Conservation (phyloP, 768 basidiomycete genomes). For the Lactarius sp. region DNA sequence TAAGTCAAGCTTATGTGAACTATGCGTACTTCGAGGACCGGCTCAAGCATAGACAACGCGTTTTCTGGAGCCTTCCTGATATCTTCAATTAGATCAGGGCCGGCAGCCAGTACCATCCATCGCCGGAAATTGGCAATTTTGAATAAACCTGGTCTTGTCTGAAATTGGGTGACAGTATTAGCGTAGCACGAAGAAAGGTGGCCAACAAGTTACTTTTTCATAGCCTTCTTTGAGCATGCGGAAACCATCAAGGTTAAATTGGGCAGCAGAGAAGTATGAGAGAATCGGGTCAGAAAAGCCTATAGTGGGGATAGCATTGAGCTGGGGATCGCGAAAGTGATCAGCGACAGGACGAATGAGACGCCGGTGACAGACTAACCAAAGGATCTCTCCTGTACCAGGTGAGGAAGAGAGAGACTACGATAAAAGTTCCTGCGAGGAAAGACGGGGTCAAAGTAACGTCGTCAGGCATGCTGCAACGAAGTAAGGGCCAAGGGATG, state of each 20-base stretch:
- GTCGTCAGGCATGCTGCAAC: conserved; percentile 6
- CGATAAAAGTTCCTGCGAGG: not conserved
- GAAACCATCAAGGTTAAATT: conserved; percentile 28
- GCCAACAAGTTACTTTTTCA: conserved; percentile 27
- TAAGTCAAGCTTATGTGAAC: not conserved
- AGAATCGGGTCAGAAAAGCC: conserved; percentile 21
- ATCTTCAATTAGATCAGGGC: conserved; percentile 44
- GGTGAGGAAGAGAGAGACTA: not conserved
- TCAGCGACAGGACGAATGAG: not conserved
- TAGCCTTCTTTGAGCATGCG: conserved; percentile 35
- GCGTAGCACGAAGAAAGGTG: not conserved
- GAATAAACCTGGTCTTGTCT: conserved; percentile 33
- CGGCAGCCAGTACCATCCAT: conserved; percentile 46
- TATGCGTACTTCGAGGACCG: conserved; percentile 37
- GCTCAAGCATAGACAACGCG: conserved; percentile 39
- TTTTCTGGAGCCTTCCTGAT: conserved; percentile 45
- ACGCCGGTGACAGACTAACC: not conserved
- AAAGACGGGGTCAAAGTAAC: not conserved
- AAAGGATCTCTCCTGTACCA: conserved; percentile 11
- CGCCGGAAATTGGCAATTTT: conserved; percentile 40
- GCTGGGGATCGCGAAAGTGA: not conserved
- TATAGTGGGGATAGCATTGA: conserved; percentile 16
- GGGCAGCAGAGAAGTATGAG: conserved; percentile 25
- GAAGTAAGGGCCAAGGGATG: not conserved
- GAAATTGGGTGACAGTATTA: not conserved